phyloP scores from a whole-genome alignment of 306 rosid genomes.

The Acacia crassicarpa region DNA sequence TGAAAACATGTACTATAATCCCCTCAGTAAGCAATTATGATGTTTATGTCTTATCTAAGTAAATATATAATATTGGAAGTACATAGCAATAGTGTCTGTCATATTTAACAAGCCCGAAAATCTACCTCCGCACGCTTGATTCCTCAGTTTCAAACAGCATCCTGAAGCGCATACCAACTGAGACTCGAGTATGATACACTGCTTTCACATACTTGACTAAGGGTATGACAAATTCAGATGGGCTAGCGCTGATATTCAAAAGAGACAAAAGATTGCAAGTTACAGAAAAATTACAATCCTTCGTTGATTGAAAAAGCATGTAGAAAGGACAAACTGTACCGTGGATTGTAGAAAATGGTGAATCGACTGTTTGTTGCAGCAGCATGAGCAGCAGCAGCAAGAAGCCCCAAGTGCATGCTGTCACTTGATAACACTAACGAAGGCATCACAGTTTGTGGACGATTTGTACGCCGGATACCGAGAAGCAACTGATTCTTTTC shows the following conservation, averaged over 20 bases:
- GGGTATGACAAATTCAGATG: conserved; percentile 96
- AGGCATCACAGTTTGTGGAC: conserved; percentile 98
- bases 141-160: conserved; percentile 99
- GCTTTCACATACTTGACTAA: conserved; percentile 86
- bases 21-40: background rate
- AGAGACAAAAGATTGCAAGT: conserved; percentile 12
- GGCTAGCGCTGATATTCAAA: conserved; percentile 76
- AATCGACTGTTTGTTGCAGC: conserved; percentile 96
- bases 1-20: conserved; percentile 10
- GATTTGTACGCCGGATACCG: conserved; percentile 88
- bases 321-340: conserved; percentile 42
- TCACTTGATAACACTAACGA: conserved; percentile 97
- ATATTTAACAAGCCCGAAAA: conserved; percentile 10
- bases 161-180: conserved; percentile 99
- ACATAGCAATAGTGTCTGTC: background rate
- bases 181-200: conserved; percentile 89
- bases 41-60: conserved; percentile 6
- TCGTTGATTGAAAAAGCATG: background rate
- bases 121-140: conserved; percentile 93
- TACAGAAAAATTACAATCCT: background rate
- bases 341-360: conserved; percentile 94
- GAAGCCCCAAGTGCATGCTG: conserved; percentile 99
- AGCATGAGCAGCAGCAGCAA: conserved; percentile 99
- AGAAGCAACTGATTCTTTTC: conserved; percentile 91
- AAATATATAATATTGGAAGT: background rate